Conservation (phyloP, 2,329 filamentous ascomycete genomes). For the Camillea tinctor region DNA sequence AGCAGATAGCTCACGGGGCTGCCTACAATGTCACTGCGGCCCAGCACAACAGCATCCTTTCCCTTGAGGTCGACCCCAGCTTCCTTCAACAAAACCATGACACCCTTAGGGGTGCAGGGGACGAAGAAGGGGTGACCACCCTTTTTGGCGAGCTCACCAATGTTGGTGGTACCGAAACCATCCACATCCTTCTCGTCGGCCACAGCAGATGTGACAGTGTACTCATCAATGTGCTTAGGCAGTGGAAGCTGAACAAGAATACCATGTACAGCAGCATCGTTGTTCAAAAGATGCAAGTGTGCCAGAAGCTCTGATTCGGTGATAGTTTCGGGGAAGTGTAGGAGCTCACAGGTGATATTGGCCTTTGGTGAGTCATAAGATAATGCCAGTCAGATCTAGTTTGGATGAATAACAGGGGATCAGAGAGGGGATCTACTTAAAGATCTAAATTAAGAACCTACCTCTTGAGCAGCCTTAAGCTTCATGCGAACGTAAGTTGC, state of each 20-base stretch:
- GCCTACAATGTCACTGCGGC: conserved; percentile 94
- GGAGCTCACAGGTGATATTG: conserved; percentile 82
- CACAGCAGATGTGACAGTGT: conserved; percentile 85
- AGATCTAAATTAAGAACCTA: conserved; percentile 40
- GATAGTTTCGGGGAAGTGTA: conserved; percentile 79
- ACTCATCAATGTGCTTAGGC: conserved; percentile 86
- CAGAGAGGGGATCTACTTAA: too few relatives aligned
- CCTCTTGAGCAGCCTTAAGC: conserved; percentile 92
- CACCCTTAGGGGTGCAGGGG: conserved; percentile 94
- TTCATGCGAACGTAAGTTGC: conserved; percentile 99
- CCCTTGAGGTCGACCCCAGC: conserved; percentile 79
- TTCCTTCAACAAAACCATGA: conserved; percentile 88
- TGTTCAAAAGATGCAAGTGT: conserved; percentile 78
- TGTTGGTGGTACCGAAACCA: conserved; percentile 90
- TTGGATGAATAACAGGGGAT: too few relatives aligned
- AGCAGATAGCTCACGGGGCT: conserved; percentile 95
- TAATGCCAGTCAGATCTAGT: not conserved
- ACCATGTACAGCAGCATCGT: conserved; percentile 81
- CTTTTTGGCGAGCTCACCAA: conserved; percentile 94
- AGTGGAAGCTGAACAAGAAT: conserved; percentile 93
- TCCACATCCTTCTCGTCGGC: conserved; percentile 96
- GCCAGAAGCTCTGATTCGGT: conserved; percentile 84
- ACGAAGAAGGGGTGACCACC: conserved; percentile 86
- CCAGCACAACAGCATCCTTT: conserved; percentile 92
- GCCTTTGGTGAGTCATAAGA: conserved; percentile 55